Conservation (phyloP, 1,284 basidiomycete species). For the Heterobasidion parviporum region DNA sequence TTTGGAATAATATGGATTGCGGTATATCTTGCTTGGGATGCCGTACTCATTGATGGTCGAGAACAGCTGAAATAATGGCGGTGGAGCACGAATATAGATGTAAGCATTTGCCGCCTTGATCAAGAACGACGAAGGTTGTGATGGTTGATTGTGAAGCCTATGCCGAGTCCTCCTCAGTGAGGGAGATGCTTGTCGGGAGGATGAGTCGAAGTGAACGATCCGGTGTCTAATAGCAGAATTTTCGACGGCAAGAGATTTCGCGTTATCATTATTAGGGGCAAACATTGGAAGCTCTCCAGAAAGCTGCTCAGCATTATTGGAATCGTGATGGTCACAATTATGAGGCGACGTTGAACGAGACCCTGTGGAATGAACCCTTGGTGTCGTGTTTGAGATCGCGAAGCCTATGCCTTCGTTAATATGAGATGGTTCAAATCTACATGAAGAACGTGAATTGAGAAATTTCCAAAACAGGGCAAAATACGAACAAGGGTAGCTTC, state of each 20-base stretch:
- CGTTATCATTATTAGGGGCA: too few species aligned
- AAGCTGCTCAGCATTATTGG: too few species aligned
- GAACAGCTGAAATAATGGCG: constrained; percentile 48
- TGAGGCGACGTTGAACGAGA: too few species aligned
- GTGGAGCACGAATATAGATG: constrained; percentile 36
- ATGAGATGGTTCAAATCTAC: too few species aligned
- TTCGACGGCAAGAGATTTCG: too few species aligned
- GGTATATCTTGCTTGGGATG: constrained; percentile 62
- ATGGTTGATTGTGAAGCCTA: neutral
- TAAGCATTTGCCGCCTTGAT: constrained; percentile 22
- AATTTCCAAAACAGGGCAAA: neutral
- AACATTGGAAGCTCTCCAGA: too few species aligned
- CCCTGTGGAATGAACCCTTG: too few species aligned
- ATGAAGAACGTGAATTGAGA: neutral
- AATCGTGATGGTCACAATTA: too few species aligned
- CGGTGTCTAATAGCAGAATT: too few species aligned
- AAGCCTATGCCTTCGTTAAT: too few species aligned
- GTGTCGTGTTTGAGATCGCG: too few species aligned
- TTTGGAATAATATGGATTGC: constrained; percentile 73
- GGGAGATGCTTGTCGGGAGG: neutral
- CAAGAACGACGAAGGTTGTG: constrained; percentile 4
- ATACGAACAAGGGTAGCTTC: neutral
- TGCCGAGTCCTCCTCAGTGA: neutral
- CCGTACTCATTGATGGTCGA: constrained; percentile 41
- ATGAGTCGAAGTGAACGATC: too few species aligned